A percentile compares a stretch with the other conserved stretches of the same genome.
phyloP scores from a whole-genome alignment of 1,139 yeast genomes.

The Hemisphaericaspora xylofermentans region DNA sequence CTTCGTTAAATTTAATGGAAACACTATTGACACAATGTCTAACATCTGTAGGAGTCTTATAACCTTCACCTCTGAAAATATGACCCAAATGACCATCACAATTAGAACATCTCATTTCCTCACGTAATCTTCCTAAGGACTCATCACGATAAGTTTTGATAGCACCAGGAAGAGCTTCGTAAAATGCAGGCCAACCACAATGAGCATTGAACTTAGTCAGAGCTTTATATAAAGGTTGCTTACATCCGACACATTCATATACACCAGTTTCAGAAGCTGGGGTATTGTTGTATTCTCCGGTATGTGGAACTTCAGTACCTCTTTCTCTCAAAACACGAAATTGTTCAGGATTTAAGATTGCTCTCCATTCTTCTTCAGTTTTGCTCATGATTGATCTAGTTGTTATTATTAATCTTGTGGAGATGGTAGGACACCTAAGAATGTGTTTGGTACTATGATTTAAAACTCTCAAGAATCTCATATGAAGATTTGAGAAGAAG shows the following conservation, averaged over 20 bases:
- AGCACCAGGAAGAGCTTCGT: constrained; percentile 82
- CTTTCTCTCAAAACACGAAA: constrained; percentile 73
- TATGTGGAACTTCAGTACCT: constrained; percentile 81
- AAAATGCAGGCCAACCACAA: constrained; percentile 99
- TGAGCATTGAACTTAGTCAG: constrained; percentile 82
- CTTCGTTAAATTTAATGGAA: constrained; percentile 60
- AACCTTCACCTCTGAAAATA: constrained; percentile 94
- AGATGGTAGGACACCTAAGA: background rate
- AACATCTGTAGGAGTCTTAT: constrained; percentile 81
- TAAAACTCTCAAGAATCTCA: background rate
- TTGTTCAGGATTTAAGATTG: constrained; percentile 73
- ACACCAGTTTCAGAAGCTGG: constrained; percentile 52
- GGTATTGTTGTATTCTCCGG: constrained; percentile 65
- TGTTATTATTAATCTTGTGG: background rate
- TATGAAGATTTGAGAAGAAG: background rate
- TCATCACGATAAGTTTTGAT: constrained; percentile 60
- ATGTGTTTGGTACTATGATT: background rate
- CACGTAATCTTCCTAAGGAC: constrained; percentile 73
- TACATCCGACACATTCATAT: constrained; percentile 85
- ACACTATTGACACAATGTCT: constrained; percentile 94
- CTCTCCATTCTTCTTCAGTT: constrained; percentile 76
- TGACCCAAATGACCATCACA: constrained; percentile 97
- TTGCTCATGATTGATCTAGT: constrained; percentile 26
- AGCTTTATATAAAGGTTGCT: constrained; percentile 73
- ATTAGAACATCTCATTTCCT: constrained; percentile 82